Percentiles rank a stretch among this genome's conserved stretches.
Evolutionary conservation across 495 filamentous ascomycete species (phyloP).

Genomic region (Annulohypoxylon nitens): DNA sequence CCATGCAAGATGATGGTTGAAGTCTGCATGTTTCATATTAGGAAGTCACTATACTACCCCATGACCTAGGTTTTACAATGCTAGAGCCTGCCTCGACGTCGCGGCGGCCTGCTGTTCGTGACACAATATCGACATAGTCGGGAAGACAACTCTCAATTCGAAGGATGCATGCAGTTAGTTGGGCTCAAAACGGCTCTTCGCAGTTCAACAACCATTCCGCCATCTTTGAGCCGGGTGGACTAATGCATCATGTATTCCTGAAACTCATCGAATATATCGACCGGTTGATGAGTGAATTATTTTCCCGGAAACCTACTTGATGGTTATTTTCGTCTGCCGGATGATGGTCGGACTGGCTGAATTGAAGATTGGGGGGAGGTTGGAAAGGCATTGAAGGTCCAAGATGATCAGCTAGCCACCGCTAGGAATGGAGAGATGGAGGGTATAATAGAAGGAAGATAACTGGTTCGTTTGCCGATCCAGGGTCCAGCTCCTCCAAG

Average conservation of each 20-base stretch:
- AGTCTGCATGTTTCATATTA: not conserved
- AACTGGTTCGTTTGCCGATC: slow-evolving; percentile 16
- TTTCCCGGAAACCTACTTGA: not conserved
- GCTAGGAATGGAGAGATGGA: not conserved
- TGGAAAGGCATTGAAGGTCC: not conserved
- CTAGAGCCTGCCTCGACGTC: not conserved
- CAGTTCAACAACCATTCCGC: slow-evolving; percentile 1
- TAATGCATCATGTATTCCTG: slow-evolving; percentile 7
- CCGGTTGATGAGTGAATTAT: not conserved
- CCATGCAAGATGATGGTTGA: not conserved
- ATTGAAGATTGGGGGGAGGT: not conserved
- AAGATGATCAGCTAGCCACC: not conserved
- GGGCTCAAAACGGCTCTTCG: slow-evolving; percentile 4
- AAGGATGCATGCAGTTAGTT: not conserved
- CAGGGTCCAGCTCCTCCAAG: slow-evolving; percentile 3
- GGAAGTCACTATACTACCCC: not conserved
- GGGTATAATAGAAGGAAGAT: slow-evolving; percentile 8
- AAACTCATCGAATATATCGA: slow-evolving; percentile 2
- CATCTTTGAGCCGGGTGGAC: not conserved
- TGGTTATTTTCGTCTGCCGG: not conserved
- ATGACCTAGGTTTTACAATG: not conserved
- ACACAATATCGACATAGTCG: not conserved
- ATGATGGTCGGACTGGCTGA: not conserved
- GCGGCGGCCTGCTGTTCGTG: slow-evolving; percentile 5
- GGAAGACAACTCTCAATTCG: not conserved